Conservation (phyloP, 148 eudicot species). For the Rhododendron henanense region DNA sequence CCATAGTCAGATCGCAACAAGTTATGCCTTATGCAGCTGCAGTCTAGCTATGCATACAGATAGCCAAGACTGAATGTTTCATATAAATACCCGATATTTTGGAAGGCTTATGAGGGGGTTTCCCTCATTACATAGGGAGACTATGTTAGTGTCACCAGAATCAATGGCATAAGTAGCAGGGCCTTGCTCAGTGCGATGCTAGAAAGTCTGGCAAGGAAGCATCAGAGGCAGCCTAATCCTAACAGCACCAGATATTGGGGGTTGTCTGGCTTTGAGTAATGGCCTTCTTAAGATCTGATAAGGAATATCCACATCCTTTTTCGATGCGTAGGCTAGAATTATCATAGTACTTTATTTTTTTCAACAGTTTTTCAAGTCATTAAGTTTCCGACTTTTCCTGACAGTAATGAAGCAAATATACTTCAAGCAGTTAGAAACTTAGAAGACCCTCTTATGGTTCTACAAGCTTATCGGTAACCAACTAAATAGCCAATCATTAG, state of each 20-base stretch:
- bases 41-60: neutral
- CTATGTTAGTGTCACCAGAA: neutral
- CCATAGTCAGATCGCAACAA: neutral
- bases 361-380: neutral
- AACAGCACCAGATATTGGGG: neutral
- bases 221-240: neutral
- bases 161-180: neutral
- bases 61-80: neutral
- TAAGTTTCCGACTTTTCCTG: neutral
- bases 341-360: neutral
- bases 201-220: neutral
- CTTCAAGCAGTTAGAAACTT: neutral
- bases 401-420: neutral
- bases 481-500: neutral
- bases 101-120: no score
- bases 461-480: neutral
- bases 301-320: neutral
- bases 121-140: neutral
- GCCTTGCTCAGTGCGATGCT: neutral
- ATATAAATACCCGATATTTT: neutral
- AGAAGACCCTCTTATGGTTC: neutral
- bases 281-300: neutral
- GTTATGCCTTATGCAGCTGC: conserved; percentile 2
- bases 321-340: neutral
- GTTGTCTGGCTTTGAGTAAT: neutral